Conservation (phyloP, 495 filamentous ascomycete species). For the Poronia punctata region DNA sequence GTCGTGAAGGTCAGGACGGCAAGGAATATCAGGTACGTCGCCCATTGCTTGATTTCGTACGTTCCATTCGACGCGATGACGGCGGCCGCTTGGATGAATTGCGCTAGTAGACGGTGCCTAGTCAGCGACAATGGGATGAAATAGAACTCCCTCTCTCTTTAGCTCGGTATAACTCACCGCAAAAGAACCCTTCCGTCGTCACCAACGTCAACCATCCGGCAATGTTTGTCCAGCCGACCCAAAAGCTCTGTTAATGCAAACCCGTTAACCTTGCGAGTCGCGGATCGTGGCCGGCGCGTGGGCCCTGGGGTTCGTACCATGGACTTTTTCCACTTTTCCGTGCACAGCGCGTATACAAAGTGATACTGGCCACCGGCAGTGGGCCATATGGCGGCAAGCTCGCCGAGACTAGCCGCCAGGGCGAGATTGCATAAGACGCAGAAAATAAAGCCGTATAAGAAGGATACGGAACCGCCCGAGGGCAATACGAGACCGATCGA, state of each 20-base stretch:
- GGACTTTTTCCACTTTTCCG: conserved; percentile 24
- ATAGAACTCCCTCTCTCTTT: neutral
- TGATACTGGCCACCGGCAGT: conserved; percentile 50
- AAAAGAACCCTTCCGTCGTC: conserved; percentile 31
- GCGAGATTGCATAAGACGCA: conserved; percentile 35
- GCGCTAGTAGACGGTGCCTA: conserved; percentile 12
- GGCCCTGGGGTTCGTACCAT: conserved; percentile 16
- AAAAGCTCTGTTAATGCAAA: conserved; percentile 27
- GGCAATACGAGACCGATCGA: conserved; percentile 28
- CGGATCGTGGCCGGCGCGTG: too few relatives aligned
- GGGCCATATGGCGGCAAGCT: conserved; percentile 45
- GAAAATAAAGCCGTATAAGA: conserved; percentile 30
- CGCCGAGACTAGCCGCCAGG: conserved; percentile 40
- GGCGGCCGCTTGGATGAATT: conserved; percentile 28
- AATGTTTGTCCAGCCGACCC: conserved; percentile 34
- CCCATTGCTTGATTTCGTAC: conserved; percentile 23
- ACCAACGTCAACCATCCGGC: conserved; percentile 34
- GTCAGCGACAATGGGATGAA: neutral
- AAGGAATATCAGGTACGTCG: conserved; percentile 30
- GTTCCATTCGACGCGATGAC: conserved; percentile 25
- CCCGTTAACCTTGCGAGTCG: too few relatives aligned
- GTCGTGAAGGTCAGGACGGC: conserved; percentile 28
- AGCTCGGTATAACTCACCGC: conserved; percentile 24
- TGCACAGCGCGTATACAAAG: conserved; percentile 35
- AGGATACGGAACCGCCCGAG: conserved; percentile 26